Evolutionary conservation across 768 basidiomycete genomes (phyloP).

Genomic region (Polyporus arcularius): DNA sequence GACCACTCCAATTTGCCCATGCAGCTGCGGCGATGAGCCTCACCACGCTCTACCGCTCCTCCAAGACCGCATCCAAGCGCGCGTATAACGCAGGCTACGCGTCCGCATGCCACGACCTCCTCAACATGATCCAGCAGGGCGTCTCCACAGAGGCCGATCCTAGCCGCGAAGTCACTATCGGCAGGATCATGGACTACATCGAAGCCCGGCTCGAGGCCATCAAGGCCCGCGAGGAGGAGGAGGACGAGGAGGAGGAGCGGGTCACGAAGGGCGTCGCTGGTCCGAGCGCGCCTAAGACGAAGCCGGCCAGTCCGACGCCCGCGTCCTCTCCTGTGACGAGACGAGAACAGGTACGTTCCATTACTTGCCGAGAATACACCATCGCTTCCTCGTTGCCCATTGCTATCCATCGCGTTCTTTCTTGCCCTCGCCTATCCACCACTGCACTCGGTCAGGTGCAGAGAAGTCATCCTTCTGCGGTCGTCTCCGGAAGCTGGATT

Average conservation of each 20-base stretch:
- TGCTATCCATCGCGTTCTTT: too few relatives aligned
- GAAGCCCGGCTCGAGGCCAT: constrained; percentile 81
- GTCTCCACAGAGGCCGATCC: constrained; percentile 60
- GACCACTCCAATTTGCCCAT: constrained; percentile 7
- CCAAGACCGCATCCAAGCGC: constrained; percentile 72
- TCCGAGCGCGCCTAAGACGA: constrained; percentile 16
- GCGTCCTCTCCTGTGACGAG: neutral
- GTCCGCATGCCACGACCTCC: constrained; percentile 75
- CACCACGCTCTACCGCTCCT: constrained; percentile 82
- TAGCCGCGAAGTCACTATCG: constrained; percentile 69
- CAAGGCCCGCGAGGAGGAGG: constrained; percentile 73
- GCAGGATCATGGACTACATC: constrained; percentile 81
- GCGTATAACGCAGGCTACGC: constrained; percentile 83
- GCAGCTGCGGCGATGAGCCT: constrained; percentile 82
- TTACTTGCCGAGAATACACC: too few relatives aligned
- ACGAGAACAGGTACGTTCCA: constrained; percentile 10
- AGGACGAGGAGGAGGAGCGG: constrained; percentile 77
- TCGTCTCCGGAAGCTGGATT: too few relatives aligned
- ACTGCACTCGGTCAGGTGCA: too few relatives aligned
- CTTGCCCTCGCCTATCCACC: too few relatives aligned
- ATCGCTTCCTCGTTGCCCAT: too few relatives aligned
- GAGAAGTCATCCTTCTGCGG: too few relatives aligned
- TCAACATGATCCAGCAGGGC: constrained; percentile 82
- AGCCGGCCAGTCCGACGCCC: constrained; percentile 10
- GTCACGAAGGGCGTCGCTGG: constrained; percentile 37